These are phyloP conservation scores for Digitaria exilis DNA, from an alignment of 202 grass and related monocot genomes.

Conservation along the genomic window DNA sequence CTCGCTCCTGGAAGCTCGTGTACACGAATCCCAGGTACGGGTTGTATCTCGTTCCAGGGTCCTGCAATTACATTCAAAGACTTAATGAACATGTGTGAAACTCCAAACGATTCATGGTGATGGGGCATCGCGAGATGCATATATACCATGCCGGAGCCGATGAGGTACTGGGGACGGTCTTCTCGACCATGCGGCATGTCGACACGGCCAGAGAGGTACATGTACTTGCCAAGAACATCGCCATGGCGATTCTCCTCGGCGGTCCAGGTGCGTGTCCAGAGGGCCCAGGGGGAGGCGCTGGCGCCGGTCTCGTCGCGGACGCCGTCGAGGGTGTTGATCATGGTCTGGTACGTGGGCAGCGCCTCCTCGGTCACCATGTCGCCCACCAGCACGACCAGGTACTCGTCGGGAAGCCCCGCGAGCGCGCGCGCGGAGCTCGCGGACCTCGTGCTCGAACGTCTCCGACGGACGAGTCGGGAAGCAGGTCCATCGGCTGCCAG, in stretches of 20 bases:
- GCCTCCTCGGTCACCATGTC: slow-evolving; percentile 96
- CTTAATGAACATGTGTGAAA: too few species aligned
- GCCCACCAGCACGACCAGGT: slow-evolving; percentile 75
- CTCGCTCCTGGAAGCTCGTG: slow-evolving; percentile 89
- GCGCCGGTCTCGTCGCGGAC: slow-evolving; percentile 83
- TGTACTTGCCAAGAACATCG: slow-evolving; percentile 75
- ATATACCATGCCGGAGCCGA: slow-evolving; percentile 95
- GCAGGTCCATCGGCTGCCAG: slow-evolving; percentile 82
- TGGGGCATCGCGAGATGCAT: neutral
- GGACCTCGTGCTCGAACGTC: slow-evolving; percentile 58
- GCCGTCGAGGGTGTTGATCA: slow-evolving; percentile 87
- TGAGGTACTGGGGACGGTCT: slow-evolving; percentile 81
- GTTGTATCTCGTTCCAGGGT: slow-evolving; percentile 80
- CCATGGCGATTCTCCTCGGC: slow-evolving; percentile 93
- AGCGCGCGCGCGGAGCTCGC: slow-evolving; percentile 61
- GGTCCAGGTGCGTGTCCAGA: slow-evolving; percentile 84
- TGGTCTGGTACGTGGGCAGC: slow-evolving; percentile 89
- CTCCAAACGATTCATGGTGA: neutral
- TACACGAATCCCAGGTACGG: slow-evolving; percentile 86
- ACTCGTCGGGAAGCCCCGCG: slow-evolving; percentile 65
- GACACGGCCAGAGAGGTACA: slow-evolving; percentile 90
- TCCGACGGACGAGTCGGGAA: slow-evolving; percentile 64
- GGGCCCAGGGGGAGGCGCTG: slow-evolving; percentile 72
- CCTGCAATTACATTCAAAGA: too few species aligned
- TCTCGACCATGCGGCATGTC: slow-evolving; percentile 89